A percentile compares a stretch with the other conserved stretches of the same genome.
These are phyloP conservation scores for Chaetomium globosum DNA, from an alignment of 2,329 filamentous ascomycete genomes.

Conservation along the genomic window DNA sequence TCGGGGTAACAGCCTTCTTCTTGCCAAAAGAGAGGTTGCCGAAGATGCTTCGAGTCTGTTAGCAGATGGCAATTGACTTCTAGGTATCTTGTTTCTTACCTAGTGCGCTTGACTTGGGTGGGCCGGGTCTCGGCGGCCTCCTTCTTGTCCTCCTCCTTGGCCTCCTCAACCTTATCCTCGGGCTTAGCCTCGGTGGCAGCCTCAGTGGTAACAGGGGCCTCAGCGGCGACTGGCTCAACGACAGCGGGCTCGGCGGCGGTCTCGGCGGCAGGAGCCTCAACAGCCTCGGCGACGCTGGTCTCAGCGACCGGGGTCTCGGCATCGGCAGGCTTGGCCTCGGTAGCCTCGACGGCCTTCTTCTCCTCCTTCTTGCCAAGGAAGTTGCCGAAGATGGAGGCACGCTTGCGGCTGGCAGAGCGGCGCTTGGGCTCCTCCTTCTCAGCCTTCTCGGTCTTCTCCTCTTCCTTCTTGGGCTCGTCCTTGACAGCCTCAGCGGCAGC, in stretches of 20 bases:
- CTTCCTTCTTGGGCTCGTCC: constrained; percentile 49
- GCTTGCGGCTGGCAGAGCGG: constrained; percentile 67
- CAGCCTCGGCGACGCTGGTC: constrained; percentile 41
- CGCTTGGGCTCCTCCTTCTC: constrained; percentile 64
- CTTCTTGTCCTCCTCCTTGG: constrained; percentile 26
- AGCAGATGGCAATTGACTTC: not conserved
- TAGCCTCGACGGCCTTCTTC: constrained; percentile 42
- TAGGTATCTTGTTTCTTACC: constrained; percentile 41
- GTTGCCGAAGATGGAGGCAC: constrained; percentile 63
- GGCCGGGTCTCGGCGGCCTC: constrained; percentile 35
- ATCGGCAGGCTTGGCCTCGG: constrained; percentile 42
- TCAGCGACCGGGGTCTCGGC: constrained; percentile 44
- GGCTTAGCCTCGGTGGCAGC: constrained; percentile 18
- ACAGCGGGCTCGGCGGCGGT: constrained; percentile 29
- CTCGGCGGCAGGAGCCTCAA: constrained; percentile 45
- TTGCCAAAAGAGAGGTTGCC: constrained; percentile 59
- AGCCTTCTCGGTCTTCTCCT: constrained; percentile 54
- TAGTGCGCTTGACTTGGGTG: constrained; percentile 57
- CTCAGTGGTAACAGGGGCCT: constrained; percentile 43
- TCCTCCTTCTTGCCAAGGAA: constrained; percentile 57
- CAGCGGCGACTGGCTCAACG: constrained; percentile 46
- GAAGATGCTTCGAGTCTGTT: constrained; percentile 51
- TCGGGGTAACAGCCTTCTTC: constrained; percentile 56
- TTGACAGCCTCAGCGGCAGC: constrained; percentile 46
- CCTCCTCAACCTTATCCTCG: constrained; percentile 21